Percentiles rank a stretch among this genome's conserved stretches.
Evolutionary conservation across 2,329 filamentous ascomycete species (phyloP).

Genomic region (Cryphonectria carpinicola): DNA sequence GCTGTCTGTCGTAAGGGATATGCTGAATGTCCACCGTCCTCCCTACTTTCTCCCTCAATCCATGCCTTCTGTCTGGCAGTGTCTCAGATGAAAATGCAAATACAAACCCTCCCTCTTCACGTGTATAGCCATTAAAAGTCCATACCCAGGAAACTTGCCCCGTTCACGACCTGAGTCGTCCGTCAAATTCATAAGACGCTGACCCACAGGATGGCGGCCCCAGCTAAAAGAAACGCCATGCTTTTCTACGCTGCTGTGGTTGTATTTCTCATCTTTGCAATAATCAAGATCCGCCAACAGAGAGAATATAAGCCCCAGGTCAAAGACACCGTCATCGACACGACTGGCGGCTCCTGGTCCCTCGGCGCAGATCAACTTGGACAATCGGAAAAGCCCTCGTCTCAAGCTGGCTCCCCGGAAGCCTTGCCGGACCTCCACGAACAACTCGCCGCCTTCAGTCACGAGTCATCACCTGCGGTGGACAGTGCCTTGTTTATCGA

Average conservation of each 20-base stretch:
- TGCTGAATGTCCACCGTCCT: neutral
- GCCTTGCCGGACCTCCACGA: neutral
- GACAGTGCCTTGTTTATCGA: neutral
- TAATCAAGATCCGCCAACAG: constrained; percentile 1
- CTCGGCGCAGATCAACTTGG: neutral
- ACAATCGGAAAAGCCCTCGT: neutral
- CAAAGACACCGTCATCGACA: neutral
- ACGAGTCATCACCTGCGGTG: neutral
- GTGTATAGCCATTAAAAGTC: neutral
- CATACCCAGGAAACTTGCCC: neutral
- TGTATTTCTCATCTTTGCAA: neutral
- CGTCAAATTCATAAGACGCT: neutral
- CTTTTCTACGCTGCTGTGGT: neutral
- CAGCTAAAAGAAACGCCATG: neutral
- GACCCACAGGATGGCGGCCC: neutral
- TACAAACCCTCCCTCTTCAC: neutral
- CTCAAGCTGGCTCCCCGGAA: neutral
- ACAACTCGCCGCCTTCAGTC: neutral
- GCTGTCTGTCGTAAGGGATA: neutral
- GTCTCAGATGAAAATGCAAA: neutral
- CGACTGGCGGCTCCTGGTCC: constrained; percentile 8
- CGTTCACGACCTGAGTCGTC: neutral
- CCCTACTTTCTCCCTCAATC: neutral
- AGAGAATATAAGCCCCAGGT: neutral
- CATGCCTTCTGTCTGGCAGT: neutral